Percentiles rank a stretch among this genome's conserved stretches.
phyloP scores from a whole-genome alignment of 2,329 filamentous ascomycete genomes.

The Grosmannia penicillata region DNA sequence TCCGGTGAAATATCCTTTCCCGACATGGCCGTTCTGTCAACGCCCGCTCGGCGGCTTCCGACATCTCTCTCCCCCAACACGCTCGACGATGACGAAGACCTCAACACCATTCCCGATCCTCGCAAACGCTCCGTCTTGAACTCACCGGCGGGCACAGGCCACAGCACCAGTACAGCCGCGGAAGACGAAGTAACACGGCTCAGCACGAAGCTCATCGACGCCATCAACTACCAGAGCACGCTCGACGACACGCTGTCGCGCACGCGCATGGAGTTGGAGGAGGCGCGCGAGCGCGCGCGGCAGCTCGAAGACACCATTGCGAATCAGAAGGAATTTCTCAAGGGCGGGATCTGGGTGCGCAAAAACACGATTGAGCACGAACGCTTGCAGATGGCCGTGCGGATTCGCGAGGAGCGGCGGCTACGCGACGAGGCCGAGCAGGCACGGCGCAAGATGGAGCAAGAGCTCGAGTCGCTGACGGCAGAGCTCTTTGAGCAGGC shows the following conservation, averaged over 20 bases:
- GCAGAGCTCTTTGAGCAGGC: constrained; percentile 94
- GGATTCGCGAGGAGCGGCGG: constrained; percentile 49
- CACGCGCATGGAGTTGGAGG: constrained; percentile 70
- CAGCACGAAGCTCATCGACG: constrained; percentile 91
- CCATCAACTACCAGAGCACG: constrained; percentile 89
- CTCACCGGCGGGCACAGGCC: too few species aligned
- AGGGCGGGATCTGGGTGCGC: constrained; percentile 61
- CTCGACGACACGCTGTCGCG: constrained; percentile 78
- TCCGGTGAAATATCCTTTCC: neutral
- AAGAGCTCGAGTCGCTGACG: constrained; percentile 80
- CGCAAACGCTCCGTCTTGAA: neutral
- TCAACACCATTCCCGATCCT: constrained; percentile 47
- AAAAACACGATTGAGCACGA: constrained; percentile 63
- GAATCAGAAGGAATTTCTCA: constrained; percentile 56
- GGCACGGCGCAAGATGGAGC: constrained; percentile 80
- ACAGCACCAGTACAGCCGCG: constrained; percentile 18
- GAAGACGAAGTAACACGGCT: constrained; percentile 70
- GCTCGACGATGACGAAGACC: constrained; percentile 32
- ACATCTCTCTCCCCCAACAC: constrained; percentile 19
- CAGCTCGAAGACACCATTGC: constrained; percentile 52
- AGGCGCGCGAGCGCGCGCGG: constrained; percentile 50
- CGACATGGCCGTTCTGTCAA: neutral
- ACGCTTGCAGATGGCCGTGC: constrained; percentile 42
- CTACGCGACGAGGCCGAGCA: constrained; percentile 52
- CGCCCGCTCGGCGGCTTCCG: constrained; percentile 6